Evolutionary conservation across 2,329 filamentous ascomycete genomes (phyloP).

Genomic region (Dactylonectria estremocensis): DNA sequence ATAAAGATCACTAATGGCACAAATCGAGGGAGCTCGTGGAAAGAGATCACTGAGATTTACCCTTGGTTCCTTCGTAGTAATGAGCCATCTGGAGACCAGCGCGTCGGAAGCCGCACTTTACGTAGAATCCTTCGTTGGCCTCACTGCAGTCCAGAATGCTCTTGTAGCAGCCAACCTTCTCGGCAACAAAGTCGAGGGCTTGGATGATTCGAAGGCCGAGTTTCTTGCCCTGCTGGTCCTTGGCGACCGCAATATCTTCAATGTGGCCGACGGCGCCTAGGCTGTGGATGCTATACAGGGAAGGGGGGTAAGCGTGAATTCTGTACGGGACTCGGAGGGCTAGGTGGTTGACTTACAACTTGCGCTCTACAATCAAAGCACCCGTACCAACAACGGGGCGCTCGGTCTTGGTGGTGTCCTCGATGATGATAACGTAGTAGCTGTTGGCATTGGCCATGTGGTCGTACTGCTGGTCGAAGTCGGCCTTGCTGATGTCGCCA

Average conservation of each 20-base stretch:
- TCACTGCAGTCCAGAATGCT: constrained; percentile 97
- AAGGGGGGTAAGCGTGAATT: constrained; percentile 24
- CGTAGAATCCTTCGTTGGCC: constrained; percentile 96
- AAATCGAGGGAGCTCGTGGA: constrained; percentile 11
- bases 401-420: constrained; percentile 73
- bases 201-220: constrained; percentile 93
- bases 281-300: constrained; percentile 76
- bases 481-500: constrained; percentile 83
- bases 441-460: constrained; percentile 83
- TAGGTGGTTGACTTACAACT: constrained; percentile 78
- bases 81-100: constrained; percentile 97
- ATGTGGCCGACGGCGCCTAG: constrained; percentile 93
- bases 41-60: constrained; percentile 56
- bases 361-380: constrained; percentile 91
- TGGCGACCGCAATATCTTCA: constrained; percentile 95
- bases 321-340: background rate
- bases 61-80: constrained; percentile 80
- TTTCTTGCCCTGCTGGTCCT: constrained; percentile 98
- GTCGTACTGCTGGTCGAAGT: constrained; percentile 85
- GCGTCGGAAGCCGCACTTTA: constrained; percentile 96
- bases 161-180: constrained; percentile 95
- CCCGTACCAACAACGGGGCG: constrained; percentile 89
- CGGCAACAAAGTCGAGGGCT: constrained; percentile 89
- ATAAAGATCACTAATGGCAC: background rate
- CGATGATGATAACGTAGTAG: constrained; percentile 91